Base-by-base conservation (phyloP, 352 stramenopile species). In the Phytophthora megakarya region DNA sequence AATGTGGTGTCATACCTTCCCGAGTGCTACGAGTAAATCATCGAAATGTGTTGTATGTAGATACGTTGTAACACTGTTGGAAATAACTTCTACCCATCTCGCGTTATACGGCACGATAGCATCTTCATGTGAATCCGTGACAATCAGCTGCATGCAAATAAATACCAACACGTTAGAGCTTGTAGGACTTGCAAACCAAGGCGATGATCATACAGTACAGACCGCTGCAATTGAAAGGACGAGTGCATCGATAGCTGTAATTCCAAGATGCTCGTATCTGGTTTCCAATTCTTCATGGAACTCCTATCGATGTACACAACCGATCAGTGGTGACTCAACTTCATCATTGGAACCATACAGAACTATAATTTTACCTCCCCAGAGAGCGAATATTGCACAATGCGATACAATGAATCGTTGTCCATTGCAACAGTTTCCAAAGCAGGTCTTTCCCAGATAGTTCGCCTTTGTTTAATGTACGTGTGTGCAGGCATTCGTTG, bases 371-470 rank as follows among this genome's bases (percentile, higher is more conserved):
- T 33, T 28, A 72, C 64, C 47, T 73, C 59, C 43, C 55, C 48
- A 26, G n/a, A 49, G 21, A 21, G 11, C 3, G 10, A 12, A 26
- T 19, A n/a, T 18, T 45, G 19, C 16, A 61, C 19, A 6, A 42
- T 44, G n/a, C 57, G 62, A 51, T 71, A 80, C 4, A 84, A n/a
- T 12, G 60, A 61, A 52, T 80, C 70, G 33, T 81, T 86, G 37
- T 81, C 66, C 13, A 46, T 22, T 7, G 54, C 7, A 23, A 26
- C 42, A 13, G 30, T 56, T 33, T 68, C 35, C n/a, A 81, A 18
- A 28, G 33, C 18, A 25, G 33, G 44, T 11, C 18, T 65, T 2
- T 46, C 22, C 69, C 75, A 81, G 0, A 22, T 45, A 9, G 49
- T 56, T 42, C 50, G 48, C 4, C 69, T 66, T 15, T 46, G 47